A percentile compares a stretch with the other conserved stretches of the same genome.
phyloP scores from a whole-genome alignment of 129 eudicot species.

The Cynara cardunculus region DNA sequence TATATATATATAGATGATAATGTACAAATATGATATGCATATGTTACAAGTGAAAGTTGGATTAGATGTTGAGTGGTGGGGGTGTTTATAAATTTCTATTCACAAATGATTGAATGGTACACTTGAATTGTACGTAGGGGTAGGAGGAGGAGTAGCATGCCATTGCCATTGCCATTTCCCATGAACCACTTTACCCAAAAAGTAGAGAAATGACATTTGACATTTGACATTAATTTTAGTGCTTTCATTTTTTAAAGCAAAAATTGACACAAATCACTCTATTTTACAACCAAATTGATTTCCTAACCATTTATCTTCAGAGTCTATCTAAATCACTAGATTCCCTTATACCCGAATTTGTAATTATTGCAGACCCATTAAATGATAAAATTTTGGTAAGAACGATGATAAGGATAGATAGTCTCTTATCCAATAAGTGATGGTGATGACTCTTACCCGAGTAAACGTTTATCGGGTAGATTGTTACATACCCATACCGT shows the following conservation, averaged over 20 bases:
- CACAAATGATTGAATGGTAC: constrained; percentile 27
- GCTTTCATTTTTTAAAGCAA: constrained; percentile 24
- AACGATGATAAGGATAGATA: too few relatives aligned
- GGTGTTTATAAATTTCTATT: neutral
- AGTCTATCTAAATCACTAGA: too few relatives aligned
- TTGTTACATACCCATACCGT: too few relatives aligned
- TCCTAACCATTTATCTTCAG: too few relatives aligned
- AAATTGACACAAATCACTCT: too few relatives aligned
- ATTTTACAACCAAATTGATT: too few relatives aligned
- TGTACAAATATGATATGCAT: neutral
- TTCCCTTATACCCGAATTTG: too few relatives aligned
- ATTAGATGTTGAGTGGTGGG: constrained; percentile 2
- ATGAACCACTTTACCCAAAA: constrained; percentile 29
- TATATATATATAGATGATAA: neutral
- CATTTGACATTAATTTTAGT: constrained; percentile 27
- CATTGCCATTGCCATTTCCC: constrained; percentile 13
- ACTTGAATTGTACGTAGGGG: constrained; percentile 31
- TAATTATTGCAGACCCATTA: too few relatives aligned
- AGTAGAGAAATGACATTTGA: constrained; percentile 27
- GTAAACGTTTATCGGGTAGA: too few relatives aligned
- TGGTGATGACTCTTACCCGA: too few relatives aligned
- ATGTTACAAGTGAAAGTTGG: neutral
- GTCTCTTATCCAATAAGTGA: too few relatives aligned
- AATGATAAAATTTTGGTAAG: too few relatives aligned
- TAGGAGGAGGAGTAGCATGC: neutral